Percentiles rank a stretch among this genome's conserved stretches.
Evolutionary conservation across 2,329 filamentous ascomycete species (phyloP).

Genomic region (Pleurostoma richardsiae): DNA sequence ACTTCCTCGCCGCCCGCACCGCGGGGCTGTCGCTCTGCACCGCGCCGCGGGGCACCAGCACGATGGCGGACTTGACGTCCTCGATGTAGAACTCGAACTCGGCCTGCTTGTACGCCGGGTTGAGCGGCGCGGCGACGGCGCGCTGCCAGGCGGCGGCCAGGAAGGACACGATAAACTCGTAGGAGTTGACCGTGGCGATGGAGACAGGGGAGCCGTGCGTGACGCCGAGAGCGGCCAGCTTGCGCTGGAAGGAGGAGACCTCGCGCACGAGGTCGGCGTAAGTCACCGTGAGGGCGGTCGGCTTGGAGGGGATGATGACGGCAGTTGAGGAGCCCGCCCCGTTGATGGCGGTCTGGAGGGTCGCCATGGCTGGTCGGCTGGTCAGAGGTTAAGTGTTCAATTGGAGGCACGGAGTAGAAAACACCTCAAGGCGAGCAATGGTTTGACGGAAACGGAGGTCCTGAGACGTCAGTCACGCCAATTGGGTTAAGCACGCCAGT

Average conservation of each 20-base stretch:
- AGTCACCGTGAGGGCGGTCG: constrained; percentile 58
- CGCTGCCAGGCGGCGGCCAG: constrained; percentile 82
- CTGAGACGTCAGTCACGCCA: no score
- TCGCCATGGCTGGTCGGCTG: constrained; percentile 12
- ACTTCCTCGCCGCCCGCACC: constrained; percentile 72
- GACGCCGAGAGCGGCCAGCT: constrained; percentile 72
- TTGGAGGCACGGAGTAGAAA: no score
- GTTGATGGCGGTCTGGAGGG: constrained; percentile 46
- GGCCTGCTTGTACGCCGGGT: constrained; percentile 81
- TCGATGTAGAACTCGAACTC: constrained; percentile 93
- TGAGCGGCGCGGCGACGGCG: constrained; percentile 78
- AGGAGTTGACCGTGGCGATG: constrained; percentile 78
- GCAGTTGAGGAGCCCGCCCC: constrained; percentile 45
- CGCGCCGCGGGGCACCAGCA: constrained; percentile 69
- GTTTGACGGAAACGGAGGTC: no score
- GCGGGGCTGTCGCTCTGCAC: constrained; percentile 63
- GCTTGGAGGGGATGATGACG: constrained; percentile 67
- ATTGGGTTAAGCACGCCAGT: no score
- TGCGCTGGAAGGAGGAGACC: constrained; percentile 66
- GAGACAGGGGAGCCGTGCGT: constrained; percentile 67
- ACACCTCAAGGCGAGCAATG: no score
- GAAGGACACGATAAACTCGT: constrained; percentile 84
- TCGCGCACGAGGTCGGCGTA: constrained; percentile 64
- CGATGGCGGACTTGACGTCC: constrained; percentile 73
- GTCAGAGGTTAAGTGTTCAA: no score